These are phyloP conservation scores for Quercus dentata DNA, from an alignment of 306 rosid species.

Conservation along the genomic window DNA sequence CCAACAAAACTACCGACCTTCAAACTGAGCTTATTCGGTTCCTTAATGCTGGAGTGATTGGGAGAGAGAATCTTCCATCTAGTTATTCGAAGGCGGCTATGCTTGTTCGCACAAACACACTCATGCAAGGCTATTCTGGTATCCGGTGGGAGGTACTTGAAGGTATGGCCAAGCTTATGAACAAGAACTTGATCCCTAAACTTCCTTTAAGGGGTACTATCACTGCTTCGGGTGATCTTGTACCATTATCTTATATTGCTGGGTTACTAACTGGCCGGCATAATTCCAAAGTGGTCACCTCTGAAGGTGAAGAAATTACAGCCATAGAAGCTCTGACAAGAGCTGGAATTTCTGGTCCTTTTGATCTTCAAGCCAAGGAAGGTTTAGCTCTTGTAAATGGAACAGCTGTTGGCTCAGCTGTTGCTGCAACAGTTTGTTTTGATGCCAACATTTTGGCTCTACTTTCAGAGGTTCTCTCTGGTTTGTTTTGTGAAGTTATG, in stretches of 20 bases:
- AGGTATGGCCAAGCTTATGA: slow-evolving; percentile 31
- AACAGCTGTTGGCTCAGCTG: slow-evolving; percentile 32
- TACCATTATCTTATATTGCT: slow-evolving; percentile 38
- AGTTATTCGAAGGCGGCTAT: slow-evolving; percentile 29
- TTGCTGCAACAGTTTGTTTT: slow-evolving; percentile 33
- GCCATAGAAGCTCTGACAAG: slow-evolving; percentile 29
- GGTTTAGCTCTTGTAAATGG: slow-evolving; percentile 41
- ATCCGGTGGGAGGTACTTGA: slow-evolving; percentile 33
- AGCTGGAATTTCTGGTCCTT: slow-evolving; percentile 28
- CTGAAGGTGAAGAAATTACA: slow-evolving; percentile 17
- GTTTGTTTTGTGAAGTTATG: slow-evolving; percentile 35
- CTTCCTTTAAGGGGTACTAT: slow-evolving; percentile 36
- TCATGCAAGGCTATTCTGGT: slow-evolving; percentile 41
- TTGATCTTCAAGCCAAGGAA: slow-evolving; percentile 39
- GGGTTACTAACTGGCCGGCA: slow-evolving; percentile 32
- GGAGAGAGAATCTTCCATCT: slow-evolving; percentile 22
- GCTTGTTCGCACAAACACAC: slow-evolving; percentile 34
- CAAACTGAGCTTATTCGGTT: slow-evolving; percentile 39
- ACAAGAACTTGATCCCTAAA: slow-evolving; percentile 30
- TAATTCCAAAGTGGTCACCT: slow-evolving; percentile 28
- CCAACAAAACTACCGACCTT: slow-evolving; percentile 23
- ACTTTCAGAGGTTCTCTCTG: slow-evolving; percentile 25
- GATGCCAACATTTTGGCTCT: slow-evolving; percentile 31
- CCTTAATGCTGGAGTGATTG: slow-evolving; percentile 35
- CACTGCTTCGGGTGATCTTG: slow-evolving; percentile 42